Percentiles rank a stretch among this genome's conserved stretches.
These are phyloP conservation scores for Clarireedia hainanense DNA, from an alignment of 2,329 filamentous ascomycete genomes.

Conservation along the genomic window DNA sequence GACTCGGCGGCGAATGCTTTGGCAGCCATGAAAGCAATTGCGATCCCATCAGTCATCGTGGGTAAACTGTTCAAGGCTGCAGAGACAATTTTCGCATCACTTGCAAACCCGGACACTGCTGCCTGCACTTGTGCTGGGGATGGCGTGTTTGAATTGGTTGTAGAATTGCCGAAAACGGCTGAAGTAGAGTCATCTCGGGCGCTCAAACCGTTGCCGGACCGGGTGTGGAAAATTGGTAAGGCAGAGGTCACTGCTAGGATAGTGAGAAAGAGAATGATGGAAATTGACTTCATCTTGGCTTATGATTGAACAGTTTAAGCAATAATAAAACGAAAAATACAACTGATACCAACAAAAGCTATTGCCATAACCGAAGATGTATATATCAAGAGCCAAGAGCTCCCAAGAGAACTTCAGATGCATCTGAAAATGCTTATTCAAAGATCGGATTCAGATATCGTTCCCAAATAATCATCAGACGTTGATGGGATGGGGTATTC, in stretches of 20 bases:
- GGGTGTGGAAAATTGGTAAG: not conserved
- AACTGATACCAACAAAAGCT: not conserved
- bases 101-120: slow-evolving; percentile 19
- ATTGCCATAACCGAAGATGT: not conserved
- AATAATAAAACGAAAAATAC: not conserved
- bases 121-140: slow-evolving; percentile 11
- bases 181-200: not conserved
- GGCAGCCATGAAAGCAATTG: slow-evolving; percentile 16
- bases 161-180: not conserved
- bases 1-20: slow-evolving; percentile 21
- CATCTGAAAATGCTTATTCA: not conserved
- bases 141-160: not conserved
- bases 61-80: slow-evolving; percentile 17
- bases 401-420: slow-evolving; percentile 2
- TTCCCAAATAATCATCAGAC: slow-evolving; percentile 2
- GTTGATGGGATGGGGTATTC: not conserved
- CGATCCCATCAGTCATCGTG: slow-evolving; percentile 8
- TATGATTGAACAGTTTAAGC: not conserved
- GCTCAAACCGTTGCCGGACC: not conserved
- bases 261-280: not conserved
- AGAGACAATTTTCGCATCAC: slow-evolving; percentile 23
- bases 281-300: too few species aligned
- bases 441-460: not conserved
- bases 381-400: slow-evolving; percentile 5
- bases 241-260: slow-evolving; percentile 1